Percentiles rank a stretch among this genome's conserved stretches.
These are phyloP conservation scores for Boletus rubescentipes DNA, from an alignment of 768 basidiomycete species.

Conservation along the genomic window DNA sequence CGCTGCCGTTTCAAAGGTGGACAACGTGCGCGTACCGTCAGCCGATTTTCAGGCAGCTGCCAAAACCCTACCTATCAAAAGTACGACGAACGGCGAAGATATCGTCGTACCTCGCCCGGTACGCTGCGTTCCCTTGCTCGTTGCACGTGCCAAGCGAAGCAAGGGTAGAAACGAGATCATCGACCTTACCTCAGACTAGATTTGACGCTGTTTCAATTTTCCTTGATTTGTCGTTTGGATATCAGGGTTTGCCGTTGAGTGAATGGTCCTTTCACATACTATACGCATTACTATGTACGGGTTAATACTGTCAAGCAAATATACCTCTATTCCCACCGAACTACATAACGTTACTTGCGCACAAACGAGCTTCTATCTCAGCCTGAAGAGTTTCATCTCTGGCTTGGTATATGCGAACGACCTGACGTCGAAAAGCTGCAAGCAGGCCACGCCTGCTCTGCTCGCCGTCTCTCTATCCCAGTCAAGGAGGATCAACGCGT, in stretches of 20 bases:
- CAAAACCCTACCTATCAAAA: neutral
- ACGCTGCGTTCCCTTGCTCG: constrained; percentile 19
- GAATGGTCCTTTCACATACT: neutral
- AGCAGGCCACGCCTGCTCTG: no score
- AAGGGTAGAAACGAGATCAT: constrained; percentile 33
- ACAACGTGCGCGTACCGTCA: neutral
- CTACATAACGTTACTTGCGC: neutral
- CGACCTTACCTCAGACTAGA: constrained; percentile 39
- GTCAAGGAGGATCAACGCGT: neutral
- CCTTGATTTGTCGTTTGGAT: neutral
- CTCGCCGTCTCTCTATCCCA: no score
- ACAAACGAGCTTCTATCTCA: neutral
- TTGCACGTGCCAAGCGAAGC: constrained; percentile 19
- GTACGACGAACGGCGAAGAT: neutral
- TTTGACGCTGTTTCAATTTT: neutral
- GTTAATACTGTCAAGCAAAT: no score
- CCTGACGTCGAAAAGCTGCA: no score
- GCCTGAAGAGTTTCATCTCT: neutral
- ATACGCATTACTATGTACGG: no score
- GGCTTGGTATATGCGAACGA: neutral
- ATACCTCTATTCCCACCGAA: neutral
- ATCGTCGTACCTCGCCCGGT: neutral
- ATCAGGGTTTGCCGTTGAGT: neutral
- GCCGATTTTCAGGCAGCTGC: neutral
- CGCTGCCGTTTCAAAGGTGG: neutral